Base-by-base conservation (phyloP, 805 yeast species). In the Barnettozyma populi region DNA sequence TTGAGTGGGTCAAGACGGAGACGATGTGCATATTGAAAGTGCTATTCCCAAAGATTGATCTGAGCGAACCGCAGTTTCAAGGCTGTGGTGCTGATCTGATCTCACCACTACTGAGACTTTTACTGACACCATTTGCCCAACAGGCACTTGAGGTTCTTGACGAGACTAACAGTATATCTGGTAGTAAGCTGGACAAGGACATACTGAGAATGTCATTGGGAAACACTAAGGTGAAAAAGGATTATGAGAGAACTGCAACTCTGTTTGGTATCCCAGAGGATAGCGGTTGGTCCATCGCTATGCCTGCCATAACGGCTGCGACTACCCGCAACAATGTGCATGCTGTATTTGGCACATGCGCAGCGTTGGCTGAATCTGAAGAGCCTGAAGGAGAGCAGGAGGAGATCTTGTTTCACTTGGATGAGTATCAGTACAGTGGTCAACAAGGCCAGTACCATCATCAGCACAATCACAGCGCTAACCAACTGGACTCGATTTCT, bases 241-340 rank as follows among this genome's bases (percentile, higher is more conserved):
- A 87, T 53, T 86, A 84, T 60, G 96, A 86, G 54, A 82, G 79
- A 55, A 84, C 94, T 3, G 90, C 94, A 0, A 89, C 97, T 0
- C 70, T 94, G 47, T 95, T 90, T 69, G 99, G 99, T 14, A 82
- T 92, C 21, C 98, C 99, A 0, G 92, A 86, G 52, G 96, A 87
- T 11, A 82, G 85, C 59, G 99, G 99, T 1, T 94, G 99, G 99
- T 84, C 97, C 0, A 82, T 95, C 43, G 95, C 98, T 2, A 86
- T 87, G 92, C 97, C 99, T 2, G 87, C 92, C 0, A 80, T 89
- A 38, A 84, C 94, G 2, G 89, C 97, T 0, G 85, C 95, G 0
- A 78, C 86, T 14, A 87, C 98, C 1, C 72, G 97, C 54, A 88
- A 87, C 61, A 94, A 94, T 59, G 95, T 94, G 1, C 98, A 94